phyloP scores from a whole-genome alignment of 2,329 filamentous ascomycete species.

The Stylonectria norvegica region DNA sequence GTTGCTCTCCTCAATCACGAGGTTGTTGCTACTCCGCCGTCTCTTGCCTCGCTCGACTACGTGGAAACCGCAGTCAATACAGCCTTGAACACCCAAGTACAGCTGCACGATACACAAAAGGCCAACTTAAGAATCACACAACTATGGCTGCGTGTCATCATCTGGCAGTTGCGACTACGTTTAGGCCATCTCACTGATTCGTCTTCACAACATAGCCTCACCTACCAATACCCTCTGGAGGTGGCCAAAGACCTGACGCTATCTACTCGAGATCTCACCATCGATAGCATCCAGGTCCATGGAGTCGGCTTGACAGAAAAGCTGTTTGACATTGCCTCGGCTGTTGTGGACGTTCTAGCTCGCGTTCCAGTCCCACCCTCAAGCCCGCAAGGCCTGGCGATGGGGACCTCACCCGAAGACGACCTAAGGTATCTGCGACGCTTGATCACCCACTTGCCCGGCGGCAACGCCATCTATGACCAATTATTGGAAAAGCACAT shows the following conservation, averaged over 20 bases:
- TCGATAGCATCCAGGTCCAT: conserved; percentile 40
- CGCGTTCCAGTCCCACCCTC: conserved; percentile 35
- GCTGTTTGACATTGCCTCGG: conserved; percentile 43
- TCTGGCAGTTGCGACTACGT: conserved; percentile 44
- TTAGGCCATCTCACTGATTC: conserved; percentile 39
- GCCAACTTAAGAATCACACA: conserved; percentile 44
- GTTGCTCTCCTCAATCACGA: conserved; percentile 41
- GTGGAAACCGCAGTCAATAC: conserved; percentile 37
- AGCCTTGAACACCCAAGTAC: conserved; percentile 31
- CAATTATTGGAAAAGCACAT: conserved; percentile 40
- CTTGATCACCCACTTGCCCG: conserved; percentile 38
- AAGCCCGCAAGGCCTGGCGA: conserved; percentile 21
- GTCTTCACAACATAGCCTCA: conserved; percentile 33
- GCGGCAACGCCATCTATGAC: conserved; percentile 37
- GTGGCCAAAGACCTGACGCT: conserved; percentile 39
- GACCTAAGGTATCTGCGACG: conserved; percentile 36
- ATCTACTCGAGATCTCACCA: conserved; percentile 36
- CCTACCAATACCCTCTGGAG: conserved; percentile 42
- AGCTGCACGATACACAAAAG: conserved; percentile 42
- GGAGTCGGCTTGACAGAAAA: conserved; percentile 47
- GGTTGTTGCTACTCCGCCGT: conserved; percentile 28
- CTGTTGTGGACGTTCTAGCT: conserved; percentile 43
- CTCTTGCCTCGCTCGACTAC: conserved; percentile 32
- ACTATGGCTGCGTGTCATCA: conserved; percentile 43
- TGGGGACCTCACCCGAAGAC: conserved; percentile 32